Evolutionary conservation across 148 eudicot genomes (phyloP).

Genomic region (Cornus controversa): DNA sequence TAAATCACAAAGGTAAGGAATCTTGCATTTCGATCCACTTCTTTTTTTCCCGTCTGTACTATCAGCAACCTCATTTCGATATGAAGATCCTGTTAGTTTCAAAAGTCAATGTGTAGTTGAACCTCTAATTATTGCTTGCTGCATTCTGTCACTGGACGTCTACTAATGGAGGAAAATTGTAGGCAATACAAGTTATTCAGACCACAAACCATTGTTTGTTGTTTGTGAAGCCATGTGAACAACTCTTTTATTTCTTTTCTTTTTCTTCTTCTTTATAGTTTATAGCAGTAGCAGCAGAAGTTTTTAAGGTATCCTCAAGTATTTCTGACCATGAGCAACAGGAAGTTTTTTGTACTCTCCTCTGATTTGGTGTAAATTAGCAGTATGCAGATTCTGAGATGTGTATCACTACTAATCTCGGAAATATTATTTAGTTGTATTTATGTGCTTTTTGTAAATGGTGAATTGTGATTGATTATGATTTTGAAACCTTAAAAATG

Average conservation of each 20-base stretch:
- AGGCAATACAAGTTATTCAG: no score
- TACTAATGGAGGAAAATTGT: not conserved
- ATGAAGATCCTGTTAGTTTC: constrained; percentile 1
- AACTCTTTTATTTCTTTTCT: no score
- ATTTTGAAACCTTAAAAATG: no score
- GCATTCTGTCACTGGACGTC: not conserved
- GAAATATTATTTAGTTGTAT: no score
- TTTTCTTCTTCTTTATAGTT: no score
- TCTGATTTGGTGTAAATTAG: not conserved
- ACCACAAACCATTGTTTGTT: not conserved
- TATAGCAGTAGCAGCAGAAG: not conserved
- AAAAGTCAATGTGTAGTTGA: not conserved
- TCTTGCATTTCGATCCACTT: not conserved
- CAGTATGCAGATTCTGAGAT: not conserved
- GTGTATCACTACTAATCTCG: not conserved
- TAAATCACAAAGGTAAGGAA: constrained; percentile 6
- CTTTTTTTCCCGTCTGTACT: not conserved
- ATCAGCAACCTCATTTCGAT: not conserved
- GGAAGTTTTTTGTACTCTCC: not conserved
- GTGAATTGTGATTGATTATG: no score
- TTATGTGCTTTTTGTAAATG: no score
- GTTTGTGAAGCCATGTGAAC: not conserved
- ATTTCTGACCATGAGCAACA: not conserved
- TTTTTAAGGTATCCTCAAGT: not conserved
- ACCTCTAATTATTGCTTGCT: not conserved